Conservation (phyloP, 73 alveolate species). For the Paraurostyla sp. region DNA sequence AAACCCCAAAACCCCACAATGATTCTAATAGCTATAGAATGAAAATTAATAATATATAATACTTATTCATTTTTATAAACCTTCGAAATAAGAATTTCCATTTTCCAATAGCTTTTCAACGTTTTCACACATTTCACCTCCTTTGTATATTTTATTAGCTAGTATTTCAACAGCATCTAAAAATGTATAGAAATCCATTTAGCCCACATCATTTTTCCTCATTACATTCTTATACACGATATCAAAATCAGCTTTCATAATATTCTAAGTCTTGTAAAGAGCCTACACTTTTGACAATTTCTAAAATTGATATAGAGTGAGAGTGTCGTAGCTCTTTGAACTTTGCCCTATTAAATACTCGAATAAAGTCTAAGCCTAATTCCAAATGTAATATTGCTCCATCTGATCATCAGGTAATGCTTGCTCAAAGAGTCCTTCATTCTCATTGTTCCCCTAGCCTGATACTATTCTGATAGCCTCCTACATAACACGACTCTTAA, state of each 20-base stretch:
- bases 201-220: constrained; percentile 29
- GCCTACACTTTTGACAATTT: constrained; percentile 15
- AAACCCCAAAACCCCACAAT: no score
- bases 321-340: neutral
- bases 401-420: constrained; percentile 13
- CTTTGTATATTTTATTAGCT: constrained; percentile 28
- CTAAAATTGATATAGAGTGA: constrained; percentile 29
- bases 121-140: neutral
- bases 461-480: constrained; percentile 65
- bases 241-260: constrained; percentile 65
- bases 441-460: neutral
- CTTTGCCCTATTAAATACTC: constrained; percentile 5
- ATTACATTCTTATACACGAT: constrained; percentile 58
- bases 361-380: constrained; percentile 37
- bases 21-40: no score
- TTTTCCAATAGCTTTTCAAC: neutral
- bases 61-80: neutral
- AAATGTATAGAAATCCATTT: constrained; percentile 51
- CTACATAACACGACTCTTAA: constrained; percentile 38
- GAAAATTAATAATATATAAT: no score
- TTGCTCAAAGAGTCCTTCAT: constrained; percentile 6
- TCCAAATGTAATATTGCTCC: constrained; percentile 40
- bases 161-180: constrained; percentile 61
- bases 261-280: neutral
- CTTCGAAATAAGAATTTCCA: constrained; percentile 22